Base-by-base conservation (phyloP, 73 alveolate genomes). In the Uronychia setigera region DNA sequence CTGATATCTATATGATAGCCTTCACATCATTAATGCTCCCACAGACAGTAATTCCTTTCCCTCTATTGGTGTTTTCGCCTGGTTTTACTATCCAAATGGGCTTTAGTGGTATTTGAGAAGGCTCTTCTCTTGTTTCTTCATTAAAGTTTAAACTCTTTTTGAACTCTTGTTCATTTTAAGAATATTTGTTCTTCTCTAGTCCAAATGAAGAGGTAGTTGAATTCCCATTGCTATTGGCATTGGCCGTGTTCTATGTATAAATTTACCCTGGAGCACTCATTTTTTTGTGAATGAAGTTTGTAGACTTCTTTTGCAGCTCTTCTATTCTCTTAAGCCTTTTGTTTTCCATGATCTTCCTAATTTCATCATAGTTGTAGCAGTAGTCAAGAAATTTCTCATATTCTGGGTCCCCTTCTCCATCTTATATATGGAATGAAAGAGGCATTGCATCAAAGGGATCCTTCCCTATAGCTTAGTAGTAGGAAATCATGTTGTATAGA, bases 61-160 rank as follows among this genome's bases (percentile, higher is more conserved):
- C 89, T 82, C 89, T 82, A 67, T 82, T 82, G 5, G 89, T 82
- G 67, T 82, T 82, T 31, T 82, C 89, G 1, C 89, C 89, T 35
- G 89, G 89, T 32, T 82, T 82, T 60, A 82, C 67, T 14, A 82
- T 82, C 89, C 89, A 82, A 29, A 82, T n/a, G n/a, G n/a, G n/a
- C n/a, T n/a, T n/a, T n/a, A n/a, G n/a, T n/a, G n/a, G n/a, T n/a
- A n/a, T n/a, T n/a, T n/a, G n/a, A n/a, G n/a, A n/a, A n/a, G n/a
- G n/a, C n/a, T n/a, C n/a, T n/a, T n/a, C n/a, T n/a, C n/a, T n/a
- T n/a, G n/a, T n/a, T n/a, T n/a, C n/a, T n/a, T n/a, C n/a, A n/a
- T n/a, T n/a, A n/a, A n/a, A n/a, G n/a, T n/a, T n/a, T n/a, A n/a
- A n/a, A n/a, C n/a, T n/a, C n/a, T n/a, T n/a, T n/a, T n/a, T n/a